phyloP scores from a whole-genome alignment of 441 rosid genomes.

The Adansonia gregorii region DNA sequence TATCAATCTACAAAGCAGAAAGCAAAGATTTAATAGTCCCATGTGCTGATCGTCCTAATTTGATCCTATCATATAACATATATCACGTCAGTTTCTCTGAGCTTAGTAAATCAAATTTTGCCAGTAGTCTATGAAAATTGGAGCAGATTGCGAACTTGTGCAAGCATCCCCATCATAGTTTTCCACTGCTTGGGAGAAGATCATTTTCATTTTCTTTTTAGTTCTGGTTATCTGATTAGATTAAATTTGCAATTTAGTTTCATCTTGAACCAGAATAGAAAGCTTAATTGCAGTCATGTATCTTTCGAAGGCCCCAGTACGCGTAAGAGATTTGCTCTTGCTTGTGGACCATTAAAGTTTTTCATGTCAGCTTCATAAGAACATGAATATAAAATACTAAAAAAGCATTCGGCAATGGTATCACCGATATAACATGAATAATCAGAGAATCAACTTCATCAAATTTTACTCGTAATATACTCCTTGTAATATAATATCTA shows the following conservation, averaged over 20 bases:
- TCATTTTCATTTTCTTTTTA: not conserved
- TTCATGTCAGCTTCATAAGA: slow-evolving; percentile 7
- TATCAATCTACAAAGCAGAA: no score
- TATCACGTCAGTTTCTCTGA: not conserved
- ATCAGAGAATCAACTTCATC: not conserved
- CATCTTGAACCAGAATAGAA: not conserved
- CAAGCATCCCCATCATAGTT: not conserved
- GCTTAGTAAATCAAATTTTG: no score
- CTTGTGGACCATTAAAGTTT: not conserved
- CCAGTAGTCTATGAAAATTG: not conserved
- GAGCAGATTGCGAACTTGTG: not conserved
- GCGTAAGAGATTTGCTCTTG: not conserved
- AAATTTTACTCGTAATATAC: not conserved
- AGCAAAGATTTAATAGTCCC: not conserved
- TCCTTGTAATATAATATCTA: not conserved
- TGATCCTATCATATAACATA: not conserved
- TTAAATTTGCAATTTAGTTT: not conserved
- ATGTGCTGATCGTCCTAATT: not conserved
- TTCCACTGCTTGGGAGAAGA: not conserved
- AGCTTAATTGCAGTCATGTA: not conserved
- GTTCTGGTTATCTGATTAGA: not conserved
- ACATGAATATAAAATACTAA: not conserved
- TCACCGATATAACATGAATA: not conserved
- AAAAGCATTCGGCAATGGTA: not conserved
- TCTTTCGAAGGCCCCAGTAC: not conserved